phyloP scores from a whole-genome alignment of 108 stramenopile genomes.

The Fragilaria crotonensis region DNA sequence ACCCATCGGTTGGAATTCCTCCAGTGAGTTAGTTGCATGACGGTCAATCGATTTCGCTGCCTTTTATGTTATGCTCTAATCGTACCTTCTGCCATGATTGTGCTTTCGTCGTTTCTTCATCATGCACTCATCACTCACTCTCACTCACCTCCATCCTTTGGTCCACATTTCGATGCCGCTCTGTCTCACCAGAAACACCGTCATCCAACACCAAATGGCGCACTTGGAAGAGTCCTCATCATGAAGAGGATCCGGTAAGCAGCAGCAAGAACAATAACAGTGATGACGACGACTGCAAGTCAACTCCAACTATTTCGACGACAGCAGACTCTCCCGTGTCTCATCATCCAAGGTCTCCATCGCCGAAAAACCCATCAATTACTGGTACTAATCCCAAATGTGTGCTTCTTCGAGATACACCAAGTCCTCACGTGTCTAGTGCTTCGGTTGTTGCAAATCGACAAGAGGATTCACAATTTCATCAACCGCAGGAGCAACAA shows the following conservation, averaged over 20 bases:
- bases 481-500: too few species aligned
- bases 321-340: background rate
- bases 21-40: background rate
- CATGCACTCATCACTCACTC: constrained; percentile 9
- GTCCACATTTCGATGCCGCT: background rate
- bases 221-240: background rate
- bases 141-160: background rate
- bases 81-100: too few species aligned
- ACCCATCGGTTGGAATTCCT: background rate
- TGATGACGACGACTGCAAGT: background rate
- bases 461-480: too few species aligned
- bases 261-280: constrained; percentile 6
- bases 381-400: background rate
- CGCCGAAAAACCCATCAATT: background rate
- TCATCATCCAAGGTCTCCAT: background rate
- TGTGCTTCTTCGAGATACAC: background rate
- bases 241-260: constrained; percentile 56
- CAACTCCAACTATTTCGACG: background rate
- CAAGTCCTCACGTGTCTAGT: too few species aligned
- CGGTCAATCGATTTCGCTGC: too few species aligned
- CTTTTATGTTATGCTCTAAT: too few species aligned
- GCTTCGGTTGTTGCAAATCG: too few species aligned
- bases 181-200: background rate
- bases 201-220: constrained; percentile 1
- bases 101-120: too few species aligned